A percentile compares a stretch with the other conserved stretches of the same genome.
Evolutionary conservation across 441 rosid genomes (phyloP).

Genomic region (Capsella rubella): DNA sequence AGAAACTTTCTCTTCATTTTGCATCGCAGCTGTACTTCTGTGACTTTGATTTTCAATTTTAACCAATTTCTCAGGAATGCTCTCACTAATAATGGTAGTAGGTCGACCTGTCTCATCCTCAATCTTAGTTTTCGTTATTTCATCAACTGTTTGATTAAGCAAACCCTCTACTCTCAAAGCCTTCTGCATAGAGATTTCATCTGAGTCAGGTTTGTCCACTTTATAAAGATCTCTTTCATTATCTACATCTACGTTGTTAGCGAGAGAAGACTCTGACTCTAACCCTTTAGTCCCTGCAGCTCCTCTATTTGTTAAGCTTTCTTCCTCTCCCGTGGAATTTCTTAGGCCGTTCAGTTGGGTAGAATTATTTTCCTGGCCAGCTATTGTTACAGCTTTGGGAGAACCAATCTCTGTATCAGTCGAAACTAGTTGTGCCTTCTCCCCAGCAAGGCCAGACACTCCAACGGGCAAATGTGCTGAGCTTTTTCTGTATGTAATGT

Average conservation of each 20-base stretch:
- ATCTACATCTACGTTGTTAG: constrained; percentile 66
- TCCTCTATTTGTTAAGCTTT: constrained; percentile 47
- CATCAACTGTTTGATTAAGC: constrained; percentile 51
- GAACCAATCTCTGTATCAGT: constrained; percentile 52
- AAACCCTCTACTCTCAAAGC: constrained; percentile 55
- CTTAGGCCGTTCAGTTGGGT: constrained; percentile 54
- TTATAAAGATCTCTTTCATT: constrained; percentile 54
- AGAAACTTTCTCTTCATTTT: constrained; percentile 54
- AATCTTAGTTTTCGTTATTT: constrained; percentile 52
- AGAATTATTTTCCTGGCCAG: constrained; percentile 52
- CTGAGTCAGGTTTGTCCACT: constrained; percentile 53
- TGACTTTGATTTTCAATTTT: constrained; percentile 58
- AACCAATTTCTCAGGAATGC: constrained; percentile 42
- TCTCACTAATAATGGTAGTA: constrained; percentile 44
- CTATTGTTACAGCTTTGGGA: constrained; percentile 49
- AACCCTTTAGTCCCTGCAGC: constrained; percentile 55
- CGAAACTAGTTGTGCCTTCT: constrained; percentile 54
- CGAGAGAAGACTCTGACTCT: constrained; percentile 78
- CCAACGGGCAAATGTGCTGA: constrained; percentile 45
- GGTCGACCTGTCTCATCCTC: constrained; percentile 49
- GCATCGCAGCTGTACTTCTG: constrained; percentile 45
- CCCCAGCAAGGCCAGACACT: constrained; percentile 51
- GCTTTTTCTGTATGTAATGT: constrained; percentile 48
- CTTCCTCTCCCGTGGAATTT: constrained; percentile 52
- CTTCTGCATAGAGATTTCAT: constrained; percentile 49